Evolutionary conservation across 1,284 basidiomycete genomes (phyloP).

Genomic region (Heimioporus punctisporus): DNA sequence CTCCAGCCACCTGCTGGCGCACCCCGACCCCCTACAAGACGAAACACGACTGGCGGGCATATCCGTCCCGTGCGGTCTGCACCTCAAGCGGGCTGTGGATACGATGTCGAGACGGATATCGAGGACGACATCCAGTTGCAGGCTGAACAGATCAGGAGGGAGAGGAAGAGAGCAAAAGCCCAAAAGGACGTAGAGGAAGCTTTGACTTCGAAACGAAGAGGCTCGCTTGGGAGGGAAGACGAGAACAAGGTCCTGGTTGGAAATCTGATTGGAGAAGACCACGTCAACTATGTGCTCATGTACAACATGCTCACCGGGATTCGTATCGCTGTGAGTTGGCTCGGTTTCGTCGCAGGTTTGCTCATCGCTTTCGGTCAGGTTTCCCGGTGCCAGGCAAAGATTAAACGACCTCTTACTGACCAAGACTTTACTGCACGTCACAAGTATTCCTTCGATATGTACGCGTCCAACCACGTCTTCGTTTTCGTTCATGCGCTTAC

Average conservation of each 20-base stretch:
- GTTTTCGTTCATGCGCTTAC: conserved; percentile 32
- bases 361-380: conserved; percentile 55
- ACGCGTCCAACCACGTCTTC: conserved; percentile 29
- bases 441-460: conserved; percentile 99
- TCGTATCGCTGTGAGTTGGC: conserved; percentile 79
- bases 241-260: conserved; percentile 80
- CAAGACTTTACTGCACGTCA: conserved; percentile 92
- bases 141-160: conserved; percentile 80
- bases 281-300: conserved; percentile 99
- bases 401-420: conserved; percentile 80
- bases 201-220: conserved; percentile 17
- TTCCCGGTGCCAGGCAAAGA: conserved; percentile 96
- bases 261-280: conserved; percentile 95
- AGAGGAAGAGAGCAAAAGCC: conserved; percentile 74
- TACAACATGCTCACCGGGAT: conserved; percentile 99
- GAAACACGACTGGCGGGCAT: conserved; percentile 53
- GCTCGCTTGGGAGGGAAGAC: conserved; percentile 30
- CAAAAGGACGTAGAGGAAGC: conserved; percentile 49
- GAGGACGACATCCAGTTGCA: conserved; percentile 76
- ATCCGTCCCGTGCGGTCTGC: conserved; percentile 24
- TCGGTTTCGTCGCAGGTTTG: conserved; percentile 10
- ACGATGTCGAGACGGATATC: conserved; percentile 33
- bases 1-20: conserved; percentile 32
- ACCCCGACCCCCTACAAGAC: conserved; percentile 50
- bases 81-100: conserved; percentile 20